Percentiles rank a stretch among this genome's conserved stretches.
phyloP scores from a whole-genome alignment of 2,329 filamentous ascomycete genomes.

The Xylariaceae sp. region DNA sequence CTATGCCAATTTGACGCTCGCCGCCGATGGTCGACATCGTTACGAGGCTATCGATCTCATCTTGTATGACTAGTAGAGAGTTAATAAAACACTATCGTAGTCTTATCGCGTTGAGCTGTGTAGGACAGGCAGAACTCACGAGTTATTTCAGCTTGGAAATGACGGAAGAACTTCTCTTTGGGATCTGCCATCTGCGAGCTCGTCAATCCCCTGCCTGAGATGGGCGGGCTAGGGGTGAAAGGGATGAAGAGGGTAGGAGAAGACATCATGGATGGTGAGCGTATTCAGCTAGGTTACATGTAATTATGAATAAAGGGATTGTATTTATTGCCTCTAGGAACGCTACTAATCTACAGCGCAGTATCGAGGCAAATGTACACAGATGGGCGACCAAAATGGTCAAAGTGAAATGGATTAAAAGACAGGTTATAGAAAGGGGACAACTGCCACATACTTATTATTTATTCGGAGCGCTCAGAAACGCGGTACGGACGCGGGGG shows the following conservation, averaged over 20 bases:
- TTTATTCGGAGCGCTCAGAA: neutral
- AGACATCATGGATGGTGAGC: conserved; percentile 29
- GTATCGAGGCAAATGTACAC: neutral
- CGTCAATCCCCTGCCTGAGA: conserved; percentile 32
- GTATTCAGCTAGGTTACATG: no score
- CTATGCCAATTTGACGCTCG: conserved; percentile 81
- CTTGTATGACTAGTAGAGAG: conserved; percentile 69
- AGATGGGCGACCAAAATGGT: neutral
- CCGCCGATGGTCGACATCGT: conserved; percentile 69
- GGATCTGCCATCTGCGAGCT: conserved; percentile 52
- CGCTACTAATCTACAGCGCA: neutral
- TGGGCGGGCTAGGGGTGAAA: conserved; percentile 30
- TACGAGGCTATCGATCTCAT: conserved; percentile 74
- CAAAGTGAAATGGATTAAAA: neutral
- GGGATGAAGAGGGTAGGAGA: conserved; percentile 36
- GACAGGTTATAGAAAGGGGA: neutral
- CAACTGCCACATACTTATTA: conserved; percentile 19
- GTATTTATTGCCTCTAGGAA: neutral
- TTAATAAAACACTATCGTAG: conserved; percentile 2
- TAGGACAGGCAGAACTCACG: conserved; percentile 54
- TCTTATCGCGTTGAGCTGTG: neutral
- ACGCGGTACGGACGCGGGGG: no score
- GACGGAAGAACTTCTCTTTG: conserved; percentile 83
- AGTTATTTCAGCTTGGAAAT: conserved; percentile 78
- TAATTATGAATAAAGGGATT: no score